Conservation (phyloP, 2,329 filamentous ascomycete genomes). For the Pochonia chlamydosporia region DNA sequence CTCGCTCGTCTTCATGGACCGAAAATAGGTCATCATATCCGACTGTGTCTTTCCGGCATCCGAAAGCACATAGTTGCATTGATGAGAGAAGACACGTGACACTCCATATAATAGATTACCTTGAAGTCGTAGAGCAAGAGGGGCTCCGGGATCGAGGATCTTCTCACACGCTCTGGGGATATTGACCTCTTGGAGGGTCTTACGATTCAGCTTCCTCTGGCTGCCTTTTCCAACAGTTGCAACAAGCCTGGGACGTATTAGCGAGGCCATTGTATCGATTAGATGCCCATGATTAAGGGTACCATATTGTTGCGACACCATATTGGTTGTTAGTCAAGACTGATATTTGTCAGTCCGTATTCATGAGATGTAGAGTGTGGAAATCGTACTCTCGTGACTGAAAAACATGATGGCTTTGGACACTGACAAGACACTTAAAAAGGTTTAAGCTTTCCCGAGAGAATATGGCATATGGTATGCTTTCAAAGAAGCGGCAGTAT, state of each 20-base stretch:
- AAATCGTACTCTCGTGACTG: constrained; percentile 76
- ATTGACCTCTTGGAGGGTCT: constrained; percentile 83
- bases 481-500: too few relatives aligned
- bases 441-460: too few relatives aligned
- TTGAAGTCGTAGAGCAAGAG: constrained; percentile 84
- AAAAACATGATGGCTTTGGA: constrained; percentile 70
- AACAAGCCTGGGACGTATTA: constrained; percentile 61
- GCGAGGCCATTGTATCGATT: background rate
- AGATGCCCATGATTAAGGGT: constrained; percentile 22
- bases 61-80: constrained; percentile 77
- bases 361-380: background rate
- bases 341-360: too few relatives aligned
- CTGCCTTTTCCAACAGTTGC: constrained; percentile 77
- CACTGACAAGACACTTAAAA: too few relatives aligned
- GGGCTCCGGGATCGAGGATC: constrained; percentile 76
- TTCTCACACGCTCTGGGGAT: constrained; percentile 80
- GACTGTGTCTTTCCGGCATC: constrained; percentile 73
- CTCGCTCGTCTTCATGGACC: constrained; percentile 44
- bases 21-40: constrained; percentile 64
- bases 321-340: constrained; percentile 81
- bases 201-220: constrained; percentile 70
- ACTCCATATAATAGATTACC: constrained; percentile 83
- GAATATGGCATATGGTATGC: too few relatives aligned
- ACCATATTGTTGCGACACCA: constrained; percentile 95
- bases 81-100: constrained; percentile 77